phyloP scores from a whole-genome alignment of 73 alveolate genomes.

The Tetrahymena thermophila region DNA sequence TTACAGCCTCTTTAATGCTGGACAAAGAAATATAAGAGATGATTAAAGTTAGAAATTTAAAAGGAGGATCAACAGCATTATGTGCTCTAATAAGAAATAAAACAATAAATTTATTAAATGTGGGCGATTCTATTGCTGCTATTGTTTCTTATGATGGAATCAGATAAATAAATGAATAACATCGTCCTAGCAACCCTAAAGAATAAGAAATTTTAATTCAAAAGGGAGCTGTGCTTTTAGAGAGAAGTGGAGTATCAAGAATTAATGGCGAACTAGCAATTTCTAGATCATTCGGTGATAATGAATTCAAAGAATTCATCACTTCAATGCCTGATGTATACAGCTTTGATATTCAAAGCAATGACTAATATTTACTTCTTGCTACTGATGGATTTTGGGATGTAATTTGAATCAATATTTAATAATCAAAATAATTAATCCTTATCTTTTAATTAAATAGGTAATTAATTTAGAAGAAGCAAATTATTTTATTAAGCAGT shows the following conservation, averaged over 20 bases:
- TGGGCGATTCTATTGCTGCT: slow-evolving; percentile 26
- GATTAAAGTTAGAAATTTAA: background rate
- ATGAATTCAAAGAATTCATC: background rate
- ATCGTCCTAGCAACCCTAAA: slow-evolving; percentile 16
- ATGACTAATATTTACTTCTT: background rate
- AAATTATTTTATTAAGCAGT: background rate
- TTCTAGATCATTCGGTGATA: slow-evolving; percentile 36
- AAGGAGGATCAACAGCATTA: slow-evolving; percentile 40
- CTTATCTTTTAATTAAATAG: background rate
- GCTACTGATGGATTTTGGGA: slow-evolving; percentile 48
- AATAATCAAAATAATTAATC: background rate
- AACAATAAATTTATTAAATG: slow-evolving; percentile 8
- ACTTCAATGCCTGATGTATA: slow-evolving; percentile 26
- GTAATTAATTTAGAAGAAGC: background rate
- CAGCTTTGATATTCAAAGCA: background rate
- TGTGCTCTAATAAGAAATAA: slow-evolving; percentile 9
- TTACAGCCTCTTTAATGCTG: background rate
- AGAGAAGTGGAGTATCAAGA: slow-evolving; percentile 20
- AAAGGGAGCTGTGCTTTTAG: background rate
- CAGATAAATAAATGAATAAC: slow-evolving; percentile 10
- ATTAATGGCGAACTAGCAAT: slow-evolving; percentile 38
- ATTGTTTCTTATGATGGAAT: slow-evolving; percentile 7
- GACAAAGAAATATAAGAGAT: background rate
- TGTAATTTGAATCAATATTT: background rate
- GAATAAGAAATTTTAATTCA: slow-evolving; percentile 9